phyloP scores from a whole-genome alignment of 768 basidiomycete genomes.

The Tubosaeta brunneosetosa region DNA sequence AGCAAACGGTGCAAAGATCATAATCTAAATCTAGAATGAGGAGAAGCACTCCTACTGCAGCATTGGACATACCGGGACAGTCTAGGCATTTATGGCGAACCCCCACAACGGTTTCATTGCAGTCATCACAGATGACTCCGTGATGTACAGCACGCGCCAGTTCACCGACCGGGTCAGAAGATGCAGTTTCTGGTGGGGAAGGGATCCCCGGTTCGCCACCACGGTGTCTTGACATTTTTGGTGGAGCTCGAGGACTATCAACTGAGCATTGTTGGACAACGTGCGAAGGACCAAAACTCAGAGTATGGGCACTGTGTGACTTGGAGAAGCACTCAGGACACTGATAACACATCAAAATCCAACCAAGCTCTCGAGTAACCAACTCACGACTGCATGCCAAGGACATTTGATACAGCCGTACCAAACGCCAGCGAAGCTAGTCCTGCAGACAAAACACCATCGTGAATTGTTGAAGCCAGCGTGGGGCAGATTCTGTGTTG shows the following conservation, averaged over 20 bases:
- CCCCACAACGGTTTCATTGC: conserved; percentile 54
- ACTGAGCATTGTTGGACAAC: conserved; percentile 20
- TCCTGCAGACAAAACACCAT: conserved; percentile 32
- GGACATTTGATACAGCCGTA: conserved; percentile 31
- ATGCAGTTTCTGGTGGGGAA: not conserved
- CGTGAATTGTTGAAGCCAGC: not conserved
- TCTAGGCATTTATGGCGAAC: conserved; percentile 77
- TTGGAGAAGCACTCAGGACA: conserved; percentile 27
- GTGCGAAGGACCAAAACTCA: conserved; percentile 31
- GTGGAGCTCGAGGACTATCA: not conserved
- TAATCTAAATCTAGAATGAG: conserved; percentile 46
- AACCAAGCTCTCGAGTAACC: not conserved
- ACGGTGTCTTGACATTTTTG: not conserved
- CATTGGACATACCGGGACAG: conserved; percentile 50
- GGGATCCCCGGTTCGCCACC: not conserved
- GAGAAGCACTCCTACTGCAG: not conserved
- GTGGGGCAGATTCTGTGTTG: not conserved
- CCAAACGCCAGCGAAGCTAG: conserved; percentile 21
- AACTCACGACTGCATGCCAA: conserved; percentile 30
- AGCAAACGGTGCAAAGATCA: conserved; percentile 63
- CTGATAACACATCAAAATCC: conserved; percentile 15
- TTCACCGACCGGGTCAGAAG: not conserved
- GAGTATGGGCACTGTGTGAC: conserved; percentile 24
- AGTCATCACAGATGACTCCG: conserved; percentile 64
- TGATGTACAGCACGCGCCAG: conserved; percentile 39